Conservation (phyloP, 1,284 basidiomycete species). For the Pyrrhoderma lamaoense region DNA sequence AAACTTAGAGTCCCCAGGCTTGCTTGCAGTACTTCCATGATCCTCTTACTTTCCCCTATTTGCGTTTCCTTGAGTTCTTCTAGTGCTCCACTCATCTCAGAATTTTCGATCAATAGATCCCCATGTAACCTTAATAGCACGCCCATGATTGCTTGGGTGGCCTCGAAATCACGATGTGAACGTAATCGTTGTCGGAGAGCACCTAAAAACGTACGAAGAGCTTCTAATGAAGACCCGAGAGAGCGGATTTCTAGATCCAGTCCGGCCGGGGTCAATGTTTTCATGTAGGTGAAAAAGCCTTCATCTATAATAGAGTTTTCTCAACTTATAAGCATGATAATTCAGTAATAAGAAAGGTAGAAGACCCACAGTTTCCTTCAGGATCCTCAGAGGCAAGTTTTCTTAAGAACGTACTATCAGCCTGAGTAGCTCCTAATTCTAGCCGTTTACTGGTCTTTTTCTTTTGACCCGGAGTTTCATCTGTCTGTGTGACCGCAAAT, state of each 20-base stretch:
- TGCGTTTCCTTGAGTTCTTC: constrained; percentile 57
- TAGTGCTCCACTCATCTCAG: constrained; percentile 53
- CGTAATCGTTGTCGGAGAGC: constrained; percentile 69
- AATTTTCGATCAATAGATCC: constrained; percentile 68
- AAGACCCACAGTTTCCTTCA: constrained; percentile 62
- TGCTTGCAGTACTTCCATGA: constrained; percentile 64
- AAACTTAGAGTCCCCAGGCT: constrained; percentile 69
- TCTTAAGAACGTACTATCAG: constrained; percentile 71
- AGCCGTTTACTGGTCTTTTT: constrained; percentile 47
- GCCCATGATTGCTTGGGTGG: constrained; percentile 83
- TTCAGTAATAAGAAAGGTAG: constrained; percentile 6
- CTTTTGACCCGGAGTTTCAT: constrained; percentile 26
- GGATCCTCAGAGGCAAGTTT: constrained; percentile 52
- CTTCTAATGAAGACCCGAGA: constrained; percentile 51
- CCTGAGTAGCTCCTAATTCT: constrained; percentile 44
- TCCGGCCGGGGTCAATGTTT: constrained; percentile 84
- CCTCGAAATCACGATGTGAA: constrained; percentile 89
- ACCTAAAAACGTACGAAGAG: constrained; percentile 63
- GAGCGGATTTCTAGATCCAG: constrained; percentile 89
- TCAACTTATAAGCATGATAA: neutral
- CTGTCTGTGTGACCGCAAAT: constrained; percentile 52
- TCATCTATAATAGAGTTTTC: constrained; percentile 47
- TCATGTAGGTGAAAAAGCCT: constrained; percentile 78
- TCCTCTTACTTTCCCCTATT: constrained; percentile 60
- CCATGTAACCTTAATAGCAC: constrained; percentile 84